These are phyloP conservation scores for Talaromyces verruculosus DNA, from an alignment of 2,329 filamentous ascomycete genomes.

Conservation along the genomic window DNA sequence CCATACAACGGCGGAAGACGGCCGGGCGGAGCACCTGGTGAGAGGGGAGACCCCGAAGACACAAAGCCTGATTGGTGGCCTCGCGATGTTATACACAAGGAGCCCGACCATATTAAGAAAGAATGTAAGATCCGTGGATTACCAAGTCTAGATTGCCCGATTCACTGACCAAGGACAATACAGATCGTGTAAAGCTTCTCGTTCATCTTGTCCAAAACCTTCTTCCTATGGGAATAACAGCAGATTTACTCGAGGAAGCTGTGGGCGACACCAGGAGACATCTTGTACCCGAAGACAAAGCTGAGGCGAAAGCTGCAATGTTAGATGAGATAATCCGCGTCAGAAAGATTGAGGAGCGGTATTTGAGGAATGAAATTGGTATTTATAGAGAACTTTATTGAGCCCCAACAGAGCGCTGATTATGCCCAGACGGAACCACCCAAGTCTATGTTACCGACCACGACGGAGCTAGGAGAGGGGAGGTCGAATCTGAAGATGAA, in stretches of 20 bases:
- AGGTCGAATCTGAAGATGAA: constrained; percentile 30
- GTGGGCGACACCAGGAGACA: constrained; percentile 42
- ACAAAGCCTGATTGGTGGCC: constrained; percentile 50
- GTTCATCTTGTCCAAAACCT: constrained; percentile 45
- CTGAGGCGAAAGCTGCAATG: constrained; percentile 30
- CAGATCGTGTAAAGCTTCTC: constrained; percentile 31
- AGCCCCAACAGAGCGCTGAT: neutral
- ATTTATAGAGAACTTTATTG: constrained; percentile 22
- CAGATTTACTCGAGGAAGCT: constrained; percentile 43
- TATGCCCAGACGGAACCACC: constrained; percentile 33
- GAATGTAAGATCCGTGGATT: constrained; percentile 37
- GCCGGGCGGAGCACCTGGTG: constrained; percentile 36
- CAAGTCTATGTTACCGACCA: constrained; percentile 42
- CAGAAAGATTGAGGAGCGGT: constrained; percentile 43
- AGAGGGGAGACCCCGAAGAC: constrained; percentile 43
- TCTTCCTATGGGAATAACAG: constrained; percentile 35
- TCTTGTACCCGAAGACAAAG: constrained; percentile 36
- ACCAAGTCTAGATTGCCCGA: neutral
- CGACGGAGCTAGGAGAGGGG: constrained; percentile 35
- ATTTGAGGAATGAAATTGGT: constrained; percentile 44
- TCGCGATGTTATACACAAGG: constrained; percentile 47
- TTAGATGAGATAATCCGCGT: constrained; percentile 45
- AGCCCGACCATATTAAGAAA: constrained; percentile 51
- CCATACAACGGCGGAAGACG: constrained; percentile 50
- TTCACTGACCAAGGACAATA: neutral